Evolutionary conservation across 495 filamentous ascomycete species (phyloP), one percentile per base, ranked within the genome.

Genomic region (Daldinia caldariorum): DNA sequence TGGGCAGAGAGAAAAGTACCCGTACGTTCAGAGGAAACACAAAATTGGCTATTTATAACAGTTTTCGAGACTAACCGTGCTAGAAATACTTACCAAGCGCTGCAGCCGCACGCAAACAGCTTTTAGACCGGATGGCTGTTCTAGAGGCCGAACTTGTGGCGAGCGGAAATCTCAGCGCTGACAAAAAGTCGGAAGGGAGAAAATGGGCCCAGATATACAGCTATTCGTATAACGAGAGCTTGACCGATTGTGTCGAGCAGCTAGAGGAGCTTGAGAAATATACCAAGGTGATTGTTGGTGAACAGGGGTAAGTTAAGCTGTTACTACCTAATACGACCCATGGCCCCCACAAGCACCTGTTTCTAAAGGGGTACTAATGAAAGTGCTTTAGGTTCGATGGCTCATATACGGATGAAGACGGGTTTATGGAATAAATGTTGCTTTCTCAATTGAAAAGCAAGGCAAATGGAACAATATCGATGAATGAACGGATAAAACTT

Each of bases 181-280:
- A 69, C 10, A 56, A 55, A 43, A 75, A 71, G 14, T 62, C 45
- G 9, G 63, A 68, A 58, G 74, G 72, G 34, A 75, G 63, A 45
- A 79, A 71, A 61, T 74, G 76, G 67, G 71, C 61, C 7, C 76
- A 76, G 61, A 77, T 78, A 51, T 79, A 79, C 41, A 74, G 70
- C 26, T 77, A 78, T 50, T 78, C 74, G 4, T 80, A 78, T 66
- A 84, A 83, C n/a, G 78, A 82, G 50, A 85, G 84, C 38, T 74
- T 88, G 71, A 87, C 85, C 14, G 85, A 85, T 51, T 86, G 86
- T 63, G 85, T 88, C 10, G 80, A 82, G 67, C 81, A 87, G 56
- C 65, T 88, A 10, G 81, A 84, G 61, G 74, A 80, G 49, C 70
- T 88, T 56, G 79, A 86, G 73, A 80, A 75, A 54, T 87, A 80